Percentiles rank a stretch among this genome's conserved stretches.
phyloP scores from a whole-genome alignment of 1,284 basidiomycete species.

The Tilletia indica region DNA sequence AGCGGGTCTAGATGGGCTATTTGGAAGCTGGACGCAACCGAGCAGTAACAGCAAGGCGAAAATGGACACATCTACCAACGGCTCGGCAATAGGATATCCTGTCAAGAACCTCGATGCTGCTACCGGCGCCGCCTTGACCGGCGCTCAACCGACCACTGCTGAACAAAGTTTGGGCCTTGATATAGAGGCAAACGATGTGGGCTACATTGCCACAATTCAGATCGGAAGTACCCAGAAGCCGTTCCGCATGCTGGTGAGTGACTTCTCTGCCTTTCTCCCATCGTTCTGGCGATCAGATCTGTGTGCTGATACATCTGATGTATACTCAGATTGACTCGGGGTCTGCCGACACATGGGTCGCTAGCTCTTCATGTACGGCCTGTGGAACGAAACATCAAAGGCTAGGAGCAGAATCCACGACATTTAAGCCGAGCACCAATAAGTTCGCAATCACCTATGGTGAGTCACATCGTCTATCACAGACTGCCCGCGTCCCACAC shows the following conservation, averaged over 20 bases:
- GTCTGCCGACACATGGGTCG: conserved; percentile 74
- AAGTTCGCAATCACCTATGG: conserved; percentile 72
- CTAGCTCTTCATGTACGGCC: conserved; percentile 33
- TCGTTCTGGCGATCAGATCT: too few species aligned
- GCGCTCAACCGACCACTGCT: conserved; percentile 62
- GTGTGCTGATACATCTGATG: background rate
- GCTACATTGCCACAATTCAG: conserved; percentile 71
- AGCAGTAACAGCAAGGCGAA: background rate
- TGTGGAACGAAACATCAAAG: conserved; percentile 61
- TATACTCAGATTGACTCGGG: conserved; percentile 67
- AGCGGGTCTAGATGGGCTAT: background rate
- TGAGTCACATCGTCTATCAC: conserved; percentile 40
- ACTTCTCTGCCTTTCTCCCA: background rate
- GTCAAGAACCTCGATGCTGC: conserved; percentile 56
- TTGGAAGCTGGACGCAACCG: background rate
- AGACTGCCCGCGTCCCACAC: too few species aligned
- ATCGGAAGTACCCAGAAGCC: conserved; percentile 73
- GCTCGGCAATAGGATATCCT: background rate
- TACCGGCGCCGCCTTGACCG: conserved; percentile 59
- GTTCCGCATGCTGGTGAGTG: conserved; percentile 65
- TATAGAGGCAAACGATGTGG: conserved; percentile 67
- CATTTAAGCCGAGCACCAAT: conserved; percentile 64
- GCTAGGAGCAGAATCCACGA: conserved; percentile 68
- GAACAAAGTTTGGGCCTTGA: conserved; percentile 69
- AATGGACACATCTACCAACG: background rate